Percentiles rank a stretch among this genome's conserved stretches.
These are phyloP conservation scores for Borovskyia barvae DNA, from an alignment of 208 protist genomes.

Conservation along the genomic window DNA sequence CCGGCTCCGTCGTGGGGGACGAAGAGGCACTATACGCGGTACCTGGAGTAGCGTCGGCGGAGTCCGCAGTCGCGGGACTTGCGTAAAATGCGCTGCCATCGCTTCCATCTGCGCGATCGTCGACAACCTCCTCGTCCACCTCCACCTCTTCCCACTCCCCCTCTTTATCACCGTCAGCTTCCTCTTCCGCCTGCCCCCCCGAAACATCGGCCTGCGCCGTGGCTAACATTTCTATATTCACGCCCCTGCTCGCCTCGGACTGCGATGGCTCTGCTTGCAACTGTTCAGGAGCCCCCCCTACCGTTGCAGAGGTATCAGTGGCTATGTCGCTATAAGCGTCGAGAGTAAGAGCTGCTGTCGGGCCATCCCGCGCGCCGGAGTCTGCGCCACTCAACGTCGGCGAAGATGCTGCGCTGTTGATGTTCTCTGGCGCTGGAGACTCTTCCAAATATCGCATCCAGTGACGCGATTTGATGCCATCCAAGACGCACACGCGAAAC, in stretches of 20 bases:
- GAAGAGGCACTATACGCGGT: neutral
- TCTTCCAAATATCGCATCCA: conserved; percentile 19
- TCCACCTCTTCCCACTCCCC: conserved; percentile 21
- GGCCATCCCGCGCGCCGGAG: no score
- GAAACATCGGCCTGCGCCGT: no score
- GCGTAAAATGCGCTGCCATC: neutral
- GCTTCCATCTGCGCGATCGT: neutral
- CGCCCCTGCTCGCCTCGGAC: no score
- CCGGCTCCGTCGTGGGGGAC: neutral
- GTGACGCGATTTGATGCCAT: conserved; percentile 14
- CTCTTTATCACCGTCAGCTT: conserved; percentile 3
- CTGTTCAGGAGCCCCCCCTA: neutral
- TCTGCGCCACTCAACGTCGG: no score
- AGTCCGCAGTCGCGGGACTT: neutral
- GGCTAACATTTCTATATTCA: no score
- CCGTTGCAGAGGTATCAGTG: neutral
- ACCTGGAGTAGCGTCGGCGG: neutral
- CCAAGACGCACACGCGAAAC: conserved; percentile 27
- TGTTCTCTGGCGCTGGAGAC: neutral
- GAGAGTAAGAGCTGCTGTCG: neutral
- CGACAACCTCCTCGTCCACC: conserved; percentile 14
- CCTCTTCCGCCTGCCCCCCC: neutral
- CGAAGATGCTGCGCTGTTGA: neutral
- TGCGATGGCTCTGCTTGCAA: neutral
- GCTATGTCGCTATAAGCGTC: neutral